Conservation (phyloP, 371 early-diverging fungal species). For the Blyttiomyces sp. region DNA sequence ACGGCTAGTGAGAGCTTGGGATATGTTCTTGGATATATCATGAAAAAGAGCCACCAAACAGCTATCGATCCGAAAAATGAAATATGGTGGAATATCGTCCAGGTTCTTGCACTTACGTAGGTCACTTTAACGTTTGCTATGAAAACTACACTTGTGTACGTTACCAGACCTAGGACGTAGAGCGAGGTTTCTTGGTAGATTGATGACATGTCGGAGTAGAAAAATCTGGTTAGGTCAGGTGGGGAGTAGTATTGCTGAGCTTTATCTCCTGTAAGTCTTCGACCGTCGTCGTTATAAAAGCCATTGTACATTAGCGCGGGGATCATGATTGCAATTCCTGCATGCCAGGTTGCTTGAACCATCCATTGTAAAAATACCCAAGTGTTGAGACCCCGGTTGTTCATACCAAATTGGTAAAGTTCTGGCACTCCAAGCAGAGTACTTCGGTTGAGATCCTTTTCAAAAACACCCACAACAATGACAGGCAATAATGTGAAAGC, state of each 20-base stretch:
- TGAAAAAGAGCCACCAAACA: background rate
- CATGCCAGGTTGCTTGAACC: conserved; percentile 22
- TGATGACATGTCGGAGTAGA: conserved; percentile 11
- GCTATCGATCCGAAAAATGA: background rate
- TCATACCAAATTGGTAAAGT: conserved; percentile 28
- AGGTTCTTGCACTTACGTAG: conserved; percentile 16
- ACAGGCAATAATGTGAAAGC: conserved; percentile 88
- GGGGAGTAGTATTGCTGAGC: too few species aligned
- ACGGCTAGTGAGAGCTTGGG: background rate
- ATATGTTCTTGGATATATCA: background rate
- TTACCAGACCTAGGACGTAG: conserved; percentile 15
- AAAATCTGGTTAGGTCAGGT: background rate
- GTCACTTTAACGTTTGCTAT: conserved; percentile 23
- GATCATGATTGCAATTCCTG: conserved; percentile 17
- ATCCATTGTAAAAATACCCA: conserved; percentile 22
- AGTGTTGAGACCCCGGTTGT: conserved; percentile 24
- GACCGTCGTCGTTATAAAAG: background rate
- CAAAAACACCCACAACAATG: conserved; percentile 87
- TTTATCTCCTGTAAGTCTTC: background rate
- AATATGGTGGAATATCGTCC: conserved; percentile 12
- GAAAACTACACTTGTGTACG: conserved; percentile 19
- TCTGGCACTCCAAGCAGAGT: conserved; percentile 34
- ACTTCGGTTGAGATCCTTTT: conserved; percentile 40
- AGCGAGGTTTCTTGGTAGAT: conserved; percentile 14
- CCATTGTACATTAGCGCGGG: conserved; percentile 23